Base-by-base conservation (phyloP, 805 yeast species). In the Groenewaldozyma tartarivorans region DNA sequence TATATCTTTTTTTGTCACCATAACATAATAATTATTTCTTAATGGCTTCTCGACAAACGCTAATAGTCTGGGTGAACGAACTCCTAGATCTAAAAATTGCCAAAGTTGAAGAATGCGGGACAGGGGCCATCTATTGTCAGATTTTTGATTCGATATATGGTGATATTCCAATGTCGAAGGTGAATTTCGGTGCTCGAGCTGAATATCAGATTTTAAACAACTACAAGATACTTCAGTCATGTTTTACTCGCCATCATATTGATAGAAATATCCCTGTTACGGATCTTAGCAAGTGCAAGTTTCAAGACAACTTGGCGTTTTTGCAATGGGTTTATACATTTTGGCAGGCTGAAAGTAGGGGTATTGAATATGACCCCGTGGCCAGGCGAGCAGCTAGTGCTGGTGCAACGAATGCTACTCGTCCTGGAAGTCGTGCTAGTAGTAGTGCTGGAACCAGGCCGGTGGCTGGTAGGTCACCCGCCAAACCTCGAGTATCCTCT, bases 71-170 rank as follows among this genome's bases (percentile, higher is more conserved):
- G 97, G 68, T 92, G 49, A 90, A 90, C 55, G 68, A 73, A 33
- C 71, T 83, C 2, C 67, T 86, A 36, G 72, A 72, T 34, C 61
- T 87, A 33, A 67, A 77, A 47, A 75, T 83, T 52, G 68, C 76
- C 29, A 85, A 82, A 56, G 81, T 92, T 1, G 98, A 92, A 57
- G 88, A 88, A 60, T 80, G 96, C 56, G 99, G 99, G 15, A 75
- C 82, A 2, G 99, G 99, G 2, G 96, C 96, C 1, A 90, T 86
- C 1, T 90, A 85, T 58, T 87, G 96, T 60, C 96, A 88, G 64
- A 72, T 92, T 31, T 69, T 90, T 67, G 96, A 92, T 60, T 75
- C 87, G 5, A 77, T 92, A 16, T 83, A 69, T 52, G 78, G 81
- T 6, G 95, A 86, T 50, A 71, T 92, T 16, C 92, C 96, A 1